phyloP scores from a whole-genome alignment of 495 filamentous ascomycete genomes.

The Parathielavia hyrcaniae region DNA sequence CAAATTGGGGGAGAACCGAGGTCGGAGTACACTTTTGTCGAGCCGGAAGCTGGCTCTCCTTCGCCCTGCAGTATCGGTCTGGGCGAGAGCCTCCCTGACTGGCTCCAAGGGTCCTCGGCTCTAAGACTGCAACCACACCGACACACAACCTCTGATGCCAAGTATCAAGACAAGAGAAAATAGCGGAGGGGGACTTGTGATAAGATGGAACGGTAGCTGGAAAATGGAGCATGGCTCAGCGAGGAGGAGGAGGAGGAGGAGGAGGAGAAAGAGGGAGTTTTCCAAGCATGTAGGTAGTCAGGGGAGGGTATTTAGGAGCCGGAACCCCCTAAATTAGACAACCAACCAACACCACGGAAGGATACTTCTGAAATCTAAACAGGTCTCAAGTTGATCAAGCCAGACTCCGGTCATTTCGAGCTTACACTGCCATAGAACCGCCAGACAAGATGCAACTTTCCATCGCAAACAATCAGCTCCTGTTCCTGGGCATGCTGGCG shows the following conservation, averaged over 20 bases:
- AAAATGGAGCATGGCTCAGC: too few species aligned
- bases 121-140: slow-evolving; percentile 1
- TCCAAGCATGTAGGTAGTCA: too few species aligned
- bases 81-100: neutral
- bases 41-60: slow-evolving; percentile 9
- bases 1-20: too few species aligned
- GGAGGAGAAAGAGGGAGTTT: too few species aligned
- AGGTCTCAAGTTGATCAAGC: neutral
- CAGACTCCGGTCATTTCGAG: neutral
- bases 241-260: too few species aligned
- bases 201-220: too few species aligned
- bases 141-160: neutral
- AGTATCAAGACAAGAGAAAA: neutral
- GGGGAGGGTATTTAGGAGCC: too few species aligned
- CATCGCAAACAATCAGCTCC: neutral
- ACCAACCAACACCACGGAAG: too few species aligned
- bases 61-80: neutral
- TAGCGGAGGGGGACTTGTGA: neutral
- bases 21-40: neutral
- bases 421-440: neutral
- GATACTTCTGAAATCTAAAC: too few species aligned
- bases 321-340: too few species aligned
- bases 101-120: neutral
- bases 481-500: slow-evolving; percentile 2
- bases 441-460: slow-evolving; percentile 5